phyloP scores from a whole-genome alignment of 352 stramenopile genomes.

The Phytophthora pistaciae region DNA sequence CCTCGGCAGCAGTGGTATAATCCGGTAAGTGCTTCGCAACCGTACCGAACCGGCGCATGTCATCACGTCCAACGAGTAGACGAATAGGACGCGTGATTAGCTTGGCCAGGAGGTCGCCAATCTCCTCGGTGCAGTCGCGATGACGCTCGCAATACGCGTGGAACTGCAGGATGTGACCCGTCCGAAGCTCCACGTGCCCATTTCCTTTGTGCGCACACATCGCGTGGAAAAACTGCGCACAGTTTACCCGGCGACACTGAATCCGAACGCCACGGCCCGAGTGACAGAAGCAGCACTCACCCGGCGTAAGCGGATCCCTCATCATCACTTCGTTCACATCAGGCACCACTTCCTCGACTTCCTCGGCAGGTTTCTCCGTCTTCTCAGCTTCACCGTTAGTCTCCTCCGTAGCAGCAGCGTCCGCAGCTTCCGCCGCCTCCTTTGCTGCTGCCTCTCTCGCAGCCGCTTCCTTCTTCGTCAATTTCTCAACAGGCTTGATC shows the following conservation, averaged over 20 bases:
- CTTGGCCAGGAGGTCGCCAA: conserved; percentile 57
- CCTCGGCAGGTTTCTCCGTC: conserved; percentile 13
- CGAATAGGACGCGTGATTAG: conserved; percentile 63
- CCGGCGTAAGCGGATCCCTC: conserved; percentile 22
- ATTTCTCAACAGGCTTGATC: conserved; percentile 20
- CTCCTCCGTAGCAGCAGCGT: background rate
- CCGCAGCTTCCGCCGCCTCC: background rate
- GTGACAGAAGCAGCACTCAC: conserved; percentile 64
- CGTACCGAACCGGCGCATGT: conserved; percentile 50
- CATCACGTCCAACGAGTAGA: conserved; percentile 60
- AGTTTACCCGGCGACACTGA: conserved; percentile 67
- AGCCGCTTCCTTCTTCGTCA: conserved; percentile 28
- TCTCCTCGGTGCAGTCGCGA: conserved; percentile 41
- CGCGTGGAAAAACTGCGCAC: conserved; percentile 68
- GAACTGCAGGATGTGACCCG: conserved; percentile 46
- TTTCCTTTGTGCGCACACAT: conserved; percentile 60
- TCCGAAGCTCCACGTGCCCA: conserved; percentile 51
- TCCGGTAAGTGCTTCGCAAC: conserved; percentile 53
- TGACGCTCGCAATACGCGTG: conserved; percentile 83
- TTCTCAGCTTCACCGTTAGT: conserved; percentile 2
- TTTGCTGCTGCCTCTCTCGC: conserved; percentile 4
- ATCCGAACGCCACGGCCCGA: conserved; percentile 50
- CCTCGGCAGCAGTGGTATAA: conserved; percentile 45
- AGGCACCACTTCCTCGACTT: conserved; percentile 13
- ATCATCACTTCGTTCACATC: conserved; percentile 21